These are phyloP conservation scores for Phytophthora syringae DNA, from an alignment of 352 stramenopile species.

Conservation along the genomic window DNA sequence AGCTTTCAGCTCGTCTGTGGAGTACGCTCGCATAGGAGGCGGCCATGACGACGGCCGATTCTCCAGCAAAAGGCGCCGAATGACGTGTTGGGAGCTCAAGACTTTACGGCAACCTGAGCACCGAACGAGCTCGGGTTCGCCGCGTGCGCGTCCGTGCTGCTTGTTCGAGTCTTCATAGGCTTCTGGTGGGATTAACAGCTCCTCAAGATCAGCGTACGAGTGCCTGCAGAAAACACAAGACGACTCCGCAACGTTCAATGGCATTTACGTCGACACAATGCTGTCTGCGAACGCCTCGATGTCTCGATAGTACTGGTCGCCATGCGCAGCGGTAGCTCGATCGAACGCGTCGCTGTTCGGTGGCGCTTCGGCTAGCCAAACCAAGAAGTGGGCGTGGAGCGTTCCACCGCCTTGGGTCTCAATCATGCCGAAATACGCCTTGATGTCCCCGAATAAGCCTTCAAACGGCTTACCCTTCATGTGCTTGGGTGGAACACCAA, in stretches of 20 bases:
- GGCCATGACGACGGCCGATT: not conserved
- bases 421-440: conserved; percentile 13
- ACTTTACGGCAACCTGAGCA: not conserved
- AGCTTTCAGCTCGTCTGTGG: not conserved
- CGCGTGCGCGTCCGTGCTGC: not conserved
- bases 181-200: not conserved
- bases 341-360: no score
- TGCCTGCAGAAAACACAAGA: not conserved
- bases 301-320: not conserved
- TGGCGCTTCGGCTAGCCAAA: not conserved
- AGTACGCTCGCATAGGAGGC: not conserved
- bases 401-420: conserved; percentile 14
- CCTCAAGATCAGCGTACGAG: not conserved
- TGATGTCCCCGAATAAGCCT: not conserved
- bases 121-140: not conserved
- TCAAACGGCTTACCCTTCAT: not conserved
- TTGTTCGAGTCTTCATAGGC: not conserved
- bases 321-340: no score
- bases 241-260: not conserved
- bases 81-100: not conserved
- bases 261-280: not conserved
- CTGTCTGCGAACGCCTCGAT: not conserved
- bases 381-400: conserved; percentile 1
- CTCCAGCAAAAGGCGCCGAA: not conserved
- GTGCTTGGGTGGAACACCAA: not conserved